Conservation (phyloP, 225 moss, liverwort and hornwort genomes). For the Marchantia paleacea region DNA sequence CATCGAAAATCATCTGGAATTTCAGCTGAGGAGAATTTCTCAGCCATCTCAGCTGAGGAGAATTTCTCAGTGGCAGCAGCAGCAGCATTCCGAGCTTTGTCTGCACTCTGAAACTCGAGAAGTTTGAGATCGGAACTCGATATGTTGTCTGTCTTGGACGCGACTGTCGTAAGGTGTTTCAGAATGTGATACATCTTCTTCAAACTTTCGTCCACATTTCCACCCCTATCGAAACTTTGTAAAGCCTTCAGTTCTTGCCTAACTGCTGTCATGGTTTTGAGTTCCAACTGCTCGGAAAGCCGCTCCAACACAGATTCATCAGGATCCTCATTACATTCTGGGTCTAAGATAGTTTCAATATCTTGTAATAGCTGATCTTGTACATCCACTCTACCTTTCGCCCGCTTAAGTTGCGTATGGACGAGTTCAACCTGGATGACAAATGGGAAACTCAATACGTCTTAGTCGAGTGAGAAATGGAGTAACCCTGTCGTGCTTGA, state of each 20-base stretch:
- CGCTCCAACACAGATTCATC: slow-evolving; percentile 43
- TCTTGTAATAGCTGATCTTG: slow-evolving; percentile 52
- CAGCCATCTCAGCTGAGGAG: slow-evolving; percentile 41
- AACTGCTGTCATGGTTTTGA: slow-evolving; percentile 50
- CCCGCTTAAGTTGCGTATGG: slow-evolving; percentile 64
- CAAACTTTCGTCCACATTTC: slow-evolving; percentile 42
- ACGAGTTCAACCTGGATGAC: slow-evolving; percentile 66
- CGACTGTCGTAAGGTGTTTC: slow-evolving; percentile 34
- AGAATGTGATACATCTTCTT: slow-evolving; percentile 39
- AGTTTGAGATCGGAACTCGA: slow-evolving; percentile 1
- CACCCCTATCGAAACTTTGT: slow-evolving; percentile 51
- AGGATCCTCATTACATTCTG: slow-evolving; percentile 30
- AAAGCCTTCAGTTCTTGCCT: slow-evolving; percentile 59
- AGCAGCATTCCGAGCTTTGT: slow-evolving; percentile 32
- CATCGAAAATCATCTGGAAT: slow-evolving; percentile 82
- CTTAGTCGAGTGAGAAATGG: not conserved
- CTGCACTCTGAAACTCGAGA: slow-evolving; percentile 15
- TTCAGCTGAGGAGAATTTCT: slow-evolving; percentile 42
- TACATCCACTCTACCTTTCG: slow-evolving; percentile 60
- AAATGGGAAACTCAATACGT: not conserved
- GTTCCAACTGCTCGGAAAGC: slow-evolving; percentile 53
- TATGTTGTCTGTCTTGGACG: slow-evolving; percentile 32
- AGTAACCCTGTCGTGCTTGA: not conserved
- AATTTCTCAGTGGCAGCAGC: slow-evolving; percentile 30
- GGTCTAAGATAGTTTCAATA: slow-evolving; percentile 41